Evolutionary conservation across 208 protist genomes (phyloP).

Genomic region (Trypanosoma avium): DNA sequence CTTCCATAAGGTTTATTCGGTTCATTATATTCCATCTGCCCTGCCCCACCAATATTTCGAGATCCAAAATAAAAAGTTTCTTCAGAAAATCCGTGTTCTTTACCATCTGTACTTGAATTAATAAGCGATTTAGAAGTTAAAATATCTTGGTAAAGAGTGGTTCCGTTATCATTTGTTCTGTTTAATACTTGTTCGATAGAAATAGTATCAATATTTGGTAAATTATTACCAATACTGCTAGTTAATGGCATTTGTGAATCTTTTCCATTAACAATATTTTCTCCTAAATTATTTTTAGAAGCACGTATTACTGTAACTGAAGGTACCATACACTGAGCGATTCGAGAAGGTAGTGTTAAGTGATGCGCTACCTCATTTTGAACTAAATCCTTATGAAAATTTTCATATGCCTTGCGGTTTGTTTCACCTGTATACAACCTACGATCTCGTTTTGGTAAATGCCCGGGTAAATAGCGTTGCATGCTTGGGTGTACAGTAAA

Average conservation of each 20-base stretch:
- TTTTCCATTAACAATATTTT: neutral
- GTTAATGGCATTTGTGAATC: no score
- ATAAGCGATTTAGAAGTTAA: conserved; percentile 3
- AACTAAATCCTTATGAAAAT: neutral
- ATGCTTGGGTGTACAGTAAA: conserved; percentile 8
- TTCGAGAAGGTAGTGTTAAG: neutral
- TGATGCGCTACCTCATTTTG: conserved; percentile 4
- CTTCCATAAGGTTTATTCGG: neutral
- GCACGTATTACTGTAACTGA: conserved; percentile 17
- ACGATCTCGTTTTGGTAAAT: conserved; percentile 17
- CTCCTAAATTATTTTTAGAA: neutral
- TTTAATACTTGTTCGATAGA: no score
- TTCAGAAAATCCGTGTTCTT: neutral
- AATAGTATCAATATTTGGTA: no score
- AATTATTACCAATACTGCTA: no score
- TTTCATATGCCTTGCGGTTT: conserved; percentile 8
- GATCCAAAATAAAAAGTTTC: conserved; percentile 25
- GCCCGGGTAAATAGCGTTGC: conserved; percentile 23
- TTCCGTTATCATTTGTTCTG: no score
- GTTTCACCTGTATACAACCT: conserved; percentile 16
- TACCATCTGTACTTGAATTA: conserved; percentile 1
- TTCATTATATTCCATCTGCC: conserved; percentile 21
- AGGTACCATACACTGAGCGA: neutral
- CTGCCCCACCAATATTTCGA: conserved; percentile 9
- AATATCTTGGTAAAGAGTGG: no score